phyloP scores from a whole-genome alignment of 2,329 filamentous ascomycete species.

The Diaporthe sp. region DNA sequence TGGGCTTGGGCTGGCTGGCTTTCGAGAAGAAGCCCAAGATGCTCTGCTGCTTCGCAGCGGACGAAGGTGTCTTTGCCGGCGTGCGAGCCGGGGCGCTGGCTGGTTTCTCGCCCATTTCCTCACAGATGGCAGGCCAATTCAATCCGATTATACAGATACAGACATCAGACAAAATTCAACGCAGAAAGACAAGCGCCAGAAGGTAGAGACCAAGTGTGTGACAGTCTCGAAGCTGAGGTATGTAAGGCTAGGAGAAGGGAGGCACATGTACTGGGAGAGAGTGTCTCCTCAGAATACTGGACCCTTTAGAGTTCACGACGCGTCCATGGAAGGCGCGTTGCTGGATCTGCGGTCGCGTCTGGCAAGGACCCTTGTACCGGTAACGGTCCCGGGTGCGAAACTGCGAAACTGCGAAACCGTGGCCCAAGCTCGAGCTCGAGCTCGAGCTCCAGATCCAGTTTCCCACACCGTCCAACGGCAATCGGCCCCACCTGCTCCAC shows the following conservation, averaged over 20 bases:
- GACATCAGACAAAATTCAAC: conserved; percentile 8
- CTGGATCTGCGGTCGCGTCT: conserved; percentile 25
- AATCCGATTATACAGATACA: conserved; percentile 6
- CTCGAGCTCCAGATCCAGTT: background rate
- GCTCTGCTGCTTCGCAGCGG: conserved; percentile 74
- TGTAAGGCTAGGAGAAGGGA: background rate
- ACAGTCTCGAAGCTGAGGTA: background rate
- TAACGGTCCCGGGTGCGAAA: background rate
- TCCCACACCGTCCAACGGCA: background rate
- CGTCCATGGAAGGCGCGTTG: conserved; percentile 20
- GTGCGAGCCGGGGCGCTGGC: conserved; percentile 49
- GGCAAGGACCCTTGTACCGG: conserved; percentile 7
- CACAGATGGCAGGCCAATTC: conserved; percentile 22
- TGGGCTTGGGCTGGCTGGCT: conserved; percentile 48
- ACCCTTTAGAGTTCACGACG: conserved; percentile 28
- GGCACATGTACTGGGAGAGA: background rate
- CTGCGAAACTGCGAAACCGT: background rate
- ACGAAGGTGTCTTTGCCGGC: conserved; percentile 54
- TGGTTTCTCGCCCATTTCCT: conserved; percentile 39
- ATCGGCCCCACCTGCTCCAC: background rate
- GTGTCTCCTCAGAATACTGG: conserved; percentile 3
- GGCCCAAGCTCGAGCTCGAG: conserved; percentile 22
- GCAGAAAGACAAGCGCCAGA: conserved; percentile 4
- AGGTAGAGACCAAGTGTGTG: background rate
- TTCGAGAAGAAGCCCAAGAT: conserved; percentile 88